Base-by-base conservation (phyloP, 768 basidiomycete genomes). In the Xerocomellus amylosporus region DNA sequence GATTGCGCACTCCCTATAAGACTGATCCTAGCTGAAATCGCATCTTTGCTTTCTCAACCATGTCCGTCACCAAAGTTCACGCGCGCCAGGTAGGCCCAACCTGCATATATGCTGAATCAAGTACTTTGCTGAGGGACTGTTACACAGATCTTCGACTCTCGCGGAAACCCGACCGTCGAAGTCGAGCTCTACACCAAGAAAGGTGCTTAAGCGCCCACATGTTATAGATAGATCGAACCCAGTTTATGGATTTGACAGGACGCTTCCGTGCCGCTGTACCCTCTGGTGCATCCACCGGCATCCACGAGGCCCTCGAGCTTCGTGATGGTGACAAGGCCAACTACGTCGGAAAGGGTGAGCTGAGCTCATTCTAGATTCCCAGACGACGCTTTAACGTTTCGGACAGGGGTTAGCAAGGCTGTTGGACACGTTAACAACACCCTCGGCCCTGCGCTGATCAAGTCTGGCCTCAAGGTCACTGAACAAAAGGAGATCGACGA, bases 281-380 rank as follows among this genome's bases (percentile, higher is more conserved):
- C 41, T 98, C 96, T 55, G 97, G 97, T 72, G 97, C 97, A 40
- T 99, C 97, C 54, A 98, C 97, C 49, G 97, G 97, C 79, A 78
- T 91, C 62, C 93, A 99, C 73, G 97, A 99, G 75, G 97, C 97
- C 58, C 93, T 98, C 63, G 97, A 99, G 77, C 90, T 99, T 74
- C 93, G 97, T 64, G 97, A 99, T 74, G 88, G 88, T 59, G 95
- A 93, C 79, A 97, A 97, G 76, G 75, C 74, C 61, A 84, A 84
- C 66, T 99, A 97, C 72, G 83, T 97, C 64, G 97, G 97, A 68
- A 99, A 98, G 80, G 96, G 96, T 89, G 65, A 56, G 82, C 60
- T 10, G 17, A 46, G 7, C 19, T 33, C 28, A 46, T 20, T 33
- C 15, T 28, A 43, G 8, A 20, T 34, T 43, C 33, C 34, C 45